phyloP scores from a whole-genome alignment of 1,284 basidiomycete species.

The Fomes fomentarius region DNA sequence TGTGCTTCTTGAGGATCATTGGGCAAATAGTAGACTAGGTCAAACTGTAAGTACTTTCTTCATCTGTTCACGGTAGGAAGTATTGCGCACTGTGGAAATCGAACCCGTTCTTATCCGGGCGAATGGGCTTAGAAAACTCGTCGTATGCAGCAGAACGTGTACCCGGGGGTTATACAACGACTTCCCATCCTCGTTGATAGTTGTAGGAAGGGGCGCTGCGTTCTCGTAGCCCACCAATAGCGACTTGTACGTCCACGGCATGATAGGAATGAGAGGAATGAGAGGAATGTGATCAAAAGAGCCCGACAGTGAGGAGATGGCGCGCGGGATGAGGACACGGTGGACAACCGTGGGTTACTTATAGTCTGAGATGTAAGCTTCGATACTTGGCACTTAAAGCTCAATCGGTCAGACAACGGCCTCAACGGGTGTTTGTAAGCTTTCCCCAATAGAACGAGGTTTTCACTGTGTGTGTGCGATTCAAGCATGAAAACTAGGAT shows the following conservation, averaged over 20 bases:
- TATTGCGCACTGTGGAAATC: slow-evolving; percentile 64
- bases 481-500: no score
- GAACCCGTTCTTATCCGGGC: slow-evolving; percentile 57
- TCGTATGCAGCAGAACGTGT: slow-evolving; percentile 53
- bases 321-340: no score
- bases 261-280: no score
- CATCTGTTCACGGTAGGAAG: background rate
- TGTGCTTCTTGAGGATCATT: slow-evolving; percentile 46
- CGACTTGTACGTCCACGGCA: slow-evolving; percentile 34
- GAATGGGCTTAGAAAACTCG: slow-evolving; percentile 56
- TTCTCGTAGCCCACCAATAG: slow-evolving; percentile 50
- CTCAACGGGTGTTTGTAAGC: no score
- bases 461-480: no score
- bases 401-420: no score
- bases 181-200: slow-evolving; percentile 59
- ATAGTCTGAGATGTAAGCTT: no score
- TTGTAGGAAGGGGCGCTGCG: slow-evolving; percentile 51
- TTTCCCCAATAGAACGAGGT: no score
- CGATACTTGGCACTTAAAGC: no score
- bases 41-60: background rate
- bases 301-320: no score
- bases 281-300: no score
- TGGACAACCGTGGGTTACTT: no score
- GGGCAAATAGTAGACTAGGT: slow-evolving; percentile 65
- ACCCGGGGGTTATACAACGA: slow-evolving; percentile 53